Conservation (phyloP, 208 protist genomes). For the Trypanosoma mega region DNA sequence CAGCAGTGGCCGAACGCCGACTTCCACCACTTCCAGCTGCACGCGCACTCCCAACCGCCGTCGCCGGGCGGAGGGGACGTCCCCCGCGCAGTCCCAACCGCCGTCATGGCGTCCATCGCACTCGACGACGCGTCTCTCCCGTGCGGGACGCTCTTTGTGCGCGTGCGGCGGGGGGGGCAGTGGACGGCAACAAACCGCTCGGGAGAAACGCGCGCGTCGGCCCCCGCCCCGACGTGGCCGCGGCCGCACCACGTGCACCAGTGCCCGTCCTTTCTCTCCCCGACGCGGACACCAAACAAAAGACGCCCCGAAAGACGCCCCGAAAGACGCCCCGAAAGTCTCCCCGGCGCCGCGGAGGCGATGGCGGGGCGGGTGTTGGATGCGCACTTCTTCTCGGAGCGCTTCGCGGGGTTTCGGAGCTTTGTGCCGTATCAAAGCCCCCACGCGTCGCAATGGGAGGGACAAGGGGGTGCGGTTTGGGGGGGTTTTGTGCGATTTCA, state of each 20-base stretch:
- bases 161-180: background rate
- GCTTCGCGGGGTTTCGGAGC: slow-evolving; percentile 46
- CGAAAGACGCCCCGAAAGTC: background rate
- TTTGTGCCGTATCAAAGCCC: slow-evolving; percentile 43
- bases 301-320: too few relatives aligned
- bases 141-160: slow-evolving; percentile 22
- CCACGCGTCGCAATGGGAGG: background rate
- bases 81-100: background rate
- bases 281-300: too few relatives aligned
- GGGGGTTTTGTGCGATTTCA: slow-evolving; percentile 67
- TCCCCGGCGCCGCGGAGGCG: background rate
- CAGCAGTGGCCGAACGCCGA: too few relatives aligned
- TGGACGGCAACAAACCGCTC: background rate
- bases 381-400: slow-evolving; percentile 41
- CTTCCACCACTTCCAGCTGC: background rate
- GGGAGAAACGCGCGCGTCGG: background rate
- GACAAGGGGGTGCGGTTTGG: slow-evolving; percentile 18
- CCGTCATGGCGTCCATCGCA: background rate
- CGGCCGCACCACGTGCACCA: background rate
- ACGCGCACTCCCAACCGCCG: background rate
- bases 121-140: slow-evolving; percentile 15
- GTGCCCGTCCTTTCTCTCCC: background rate
- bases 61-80: background rate
- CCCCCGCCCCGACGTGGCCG: background rate
- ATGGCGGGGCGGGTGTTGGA: slow-evolving; percentile 23